These are phyloP conservation scores for Cadophora luteo-olivacea DNA, from an alignment of 2,329 filamentous ascomycete species.

Conservation along the genomic window DNA sequence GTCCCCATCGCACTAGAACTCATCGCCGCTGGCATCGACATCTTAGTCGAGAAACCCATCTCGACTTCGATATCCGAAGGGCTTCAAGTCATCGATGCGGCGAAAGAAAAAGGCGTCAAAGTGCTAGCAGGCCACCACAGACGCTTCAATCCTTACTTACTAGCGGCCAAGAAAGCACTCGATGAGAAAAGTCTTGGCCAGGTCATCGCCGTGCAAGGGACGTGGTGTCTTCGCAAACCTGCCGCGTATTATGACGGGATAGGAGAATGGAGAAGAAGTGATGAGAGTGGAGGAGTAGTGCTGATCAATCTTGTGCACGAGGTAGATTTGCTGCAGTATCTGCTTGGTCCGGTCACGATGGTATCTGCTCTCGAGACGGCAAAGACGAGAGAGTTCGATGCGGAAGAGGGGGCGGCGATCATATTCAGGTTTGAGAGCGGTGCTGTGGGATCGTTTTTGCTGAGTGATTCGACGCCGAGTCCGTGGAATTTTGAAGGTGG, in stretches of 20 bases:
- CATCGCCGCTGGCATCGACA: slow-evolving; percentile 54
- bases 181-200: slow-evolving; percentile 50
- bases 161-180: slow-evolving; percentile 55
- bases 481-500: slow-evolving; percentile 62
- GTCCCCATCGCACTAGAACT: slow-evolving; percentile 57
- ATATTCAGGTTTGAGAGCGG: slow-evolving; percentile 60
- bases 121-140: slow-evolving; percentile 64
- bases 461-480: slow-evolving; percentile 58
- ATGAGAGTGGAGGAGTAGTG: slow-evolving; percentile 53
- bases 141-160: slow-evolving; percentile 63
- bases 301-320: slow-evolving; percentile 68
- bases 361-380: slow-evolving; percentile 57
- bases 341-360: slow-evolving; percentile 58
- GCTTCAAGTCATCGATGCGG: slow-evolving; percentile 41
- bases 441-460: slow-evolving; percentile 61
- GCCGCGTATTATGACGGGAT: slow-evolving; percentile 55
- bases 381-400: slow-evolving; percentile 41
- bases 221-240: slow-evolving; percentile 62
- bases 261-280: slow-evolving; percentile 54
- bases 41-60: slow-evolving; percentile 65
- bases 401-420: slow-evolving; percentile 60
- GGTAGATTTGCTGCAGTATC: slow-evolving; percentile 61
- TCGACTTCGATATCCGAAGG: slow-evolving; percentile 51
- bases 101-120: slow-evolving; percentile 46
- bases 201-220: slow-evolving; percentile 58